phyloP scores from a whole-genome alignment of 2,329 filamentous ascomycete species.

The Arthrobotrys iridis region DNA sequence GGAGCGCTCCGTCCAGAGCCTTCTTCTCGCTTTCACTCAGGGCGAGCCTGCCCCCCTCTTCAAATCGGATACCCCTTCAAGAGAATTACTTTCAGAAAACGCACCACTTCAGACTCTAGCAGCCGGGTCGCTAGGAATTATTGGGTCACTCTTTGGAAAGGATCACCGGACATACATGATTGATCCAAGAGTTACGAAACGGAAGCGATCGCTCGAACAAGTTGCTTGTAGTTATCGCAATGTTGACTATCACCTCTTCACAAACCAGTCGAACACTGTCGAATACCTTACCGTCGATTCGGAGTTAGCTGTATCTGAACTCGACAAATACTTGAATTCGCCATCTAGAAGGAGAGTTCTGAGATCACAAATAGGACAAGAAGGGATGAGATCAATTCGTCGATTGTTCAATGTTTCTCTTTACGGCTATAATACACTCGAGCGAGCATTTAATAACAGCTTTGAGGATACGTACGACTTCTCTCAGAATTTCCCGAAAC shows the following conservation, averaged over 20 bases:
- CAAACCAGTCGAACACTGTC: background rate
- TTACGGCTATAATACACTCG: conserved; percentile 43
- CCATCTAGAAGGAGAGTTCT: conserved; percentile 31
- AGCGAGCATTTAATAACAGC: conserved; percentile 24
- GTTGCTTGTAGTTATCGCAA: background rate
- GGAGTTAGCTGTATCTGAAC: conserved; percentile 24
- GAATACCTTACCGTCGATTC: conserved; percentile 11
- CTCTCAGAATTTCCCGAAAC: conserved; percentile 43
- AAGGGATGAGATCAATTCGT: conserved; percentile 44
- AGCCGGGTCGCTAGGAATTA: conserved; percentile 30
- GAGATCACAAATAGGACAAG: conserved; percentile 38
- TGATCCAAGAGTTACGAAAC: background rate
- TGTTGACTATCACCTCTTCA: background rate
- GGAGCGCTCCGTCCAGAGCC: conserved; percentile 19
- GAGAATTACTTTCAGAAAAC: conserved; percentile 1
- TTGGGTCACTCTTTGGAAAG: conserved; percentile 31
- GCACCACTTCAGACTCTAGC: conserved; percentile 36
- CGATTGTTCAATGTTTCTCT: conserved; percentile 45
- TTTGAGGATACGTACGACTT: conserved; percentile 40
- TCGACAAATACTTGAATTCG: conserved; percentile 40
- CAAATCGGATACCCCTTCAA: background rate
- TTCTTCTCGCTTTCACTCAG: conserved; percentile 37
- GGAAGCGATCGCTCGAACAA: background rate
- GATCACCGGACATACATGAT: background rate
- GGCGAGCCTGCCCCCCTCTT: background rate